A percentile compares a stretch with the other conserved stretches of the same genome.
These are phyloP conservation scores for Populus hybrid DNA, from an alignment of 441 rosid genomes.

Conservation along the genomic window DNA sequence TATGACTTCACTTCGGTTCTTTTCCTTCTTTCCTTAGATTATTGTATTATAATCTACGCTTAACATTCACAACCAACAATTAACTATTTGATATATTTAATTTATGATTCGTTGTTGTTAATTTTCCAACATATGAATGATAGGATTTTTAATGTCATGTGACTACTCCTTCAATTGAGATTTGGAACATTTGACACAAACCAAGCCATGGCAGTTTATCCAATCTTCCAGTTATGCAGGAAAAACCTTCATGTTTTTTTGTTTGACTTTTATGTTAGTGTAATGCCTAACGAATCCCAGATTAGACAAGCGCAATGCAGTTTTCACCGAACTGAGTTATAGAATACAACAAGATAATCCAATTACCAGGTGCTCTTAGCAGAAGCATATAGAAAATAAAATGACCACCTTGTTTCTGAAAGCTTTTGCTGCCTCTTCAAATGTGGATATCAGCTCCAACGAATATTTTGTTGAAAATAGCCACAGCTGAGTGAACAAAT, in stretches of 20 bases:
- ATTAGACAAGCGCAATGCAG: background rate
- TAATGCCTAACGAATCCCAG: background rate
- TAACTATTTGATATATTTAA: background rate
- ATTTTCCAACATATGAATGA: background rate
- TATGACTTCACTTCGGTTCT: background rate
- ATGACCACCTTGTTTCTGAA: conserved; percentile 38
- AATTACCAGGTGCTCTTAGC: background rate
- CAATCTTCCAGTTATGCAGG: background rate
- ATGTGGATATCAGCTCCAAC: conserved; percentile 21
- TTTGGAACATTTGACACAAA: background rate
- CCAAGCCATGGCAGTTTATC: background rate
- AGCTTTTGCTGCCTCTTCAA: conserved; percentile 35
- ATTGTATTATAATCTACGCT: background rate
- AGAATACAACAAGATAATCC: background rate
- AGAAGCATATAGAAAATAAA: background rate
- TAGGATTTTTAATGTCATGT: background rate
- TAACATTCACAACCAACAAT: background rate
- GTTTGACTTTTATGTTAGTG: background rate
- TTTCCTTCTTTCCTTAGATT: background rate
- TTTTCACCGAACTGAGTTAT: background rate
- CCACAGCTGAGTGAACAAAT: conserved; percentile 28
- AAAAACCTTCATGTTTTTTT: no score
- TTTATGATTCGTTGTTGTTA: background rate
- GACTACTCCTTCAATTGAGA: background rate
- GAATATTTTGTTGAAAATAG: conserved; percentile 34